Evolutionary conservation across 2,329 filamentous ascomycete genomes (phyloP).

Genomic region (Clonostachys rhizophaga): DNA sequence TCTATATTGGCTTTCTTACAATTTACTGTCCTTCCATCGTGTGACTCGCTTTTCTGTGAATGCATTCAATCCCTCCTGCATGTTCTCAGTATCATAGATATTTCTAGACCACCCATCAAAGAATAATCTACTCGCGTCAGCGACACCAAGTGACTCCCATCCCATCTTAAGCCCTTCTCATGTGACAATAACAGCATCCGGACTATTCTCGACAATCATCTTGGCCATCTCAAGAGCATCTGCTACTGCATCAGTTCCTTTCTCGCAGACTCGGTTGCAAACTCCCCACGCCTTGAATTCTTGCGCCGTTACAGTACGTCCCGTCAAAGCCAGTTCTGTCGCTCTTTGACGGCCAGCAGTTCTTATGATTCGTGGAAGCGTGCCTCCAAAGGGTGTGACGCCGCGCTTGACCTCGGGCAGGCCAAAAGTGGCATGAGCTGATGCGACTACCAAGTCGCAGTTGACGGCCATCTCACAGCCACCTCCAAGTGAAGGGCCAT

Average conservation of each 20-base stretch:
- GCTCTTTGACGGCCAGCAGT: constrained; percentile 38
- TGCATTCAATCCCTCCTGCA: no score
- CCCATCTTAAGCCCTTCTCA: neutral
- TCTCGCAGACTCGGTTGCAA: constrained; percentile 7
- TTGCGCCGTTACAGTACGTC: constrained; percentile 33
- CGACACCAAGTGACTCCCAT: neutral
- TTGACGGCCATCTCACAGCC: constrained; percentile 53
- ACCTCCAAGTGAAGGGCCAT: constrained; percentile 51
- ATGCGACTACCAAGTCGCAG: constrained; percentile 49
- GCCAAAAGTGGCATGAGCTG: constrained; percentile 42
- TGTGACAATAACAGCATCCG: neutral
- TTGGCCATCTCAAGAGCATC: neutral
- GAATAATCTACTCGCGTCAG: no score
- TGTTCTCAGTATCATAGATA: no score
- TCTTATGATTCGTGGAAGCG: constrained; percentile 42
- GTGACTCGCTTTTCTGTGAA: no score
- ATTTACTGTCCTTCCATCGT: no score
- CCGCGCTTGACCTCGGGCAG: constrained; percentile 49
- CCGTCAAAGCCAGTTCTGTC: constrained; percentile 43
- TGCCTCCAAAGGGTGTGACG: constrained; percentile 47
- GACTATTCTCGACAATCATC: neutral
- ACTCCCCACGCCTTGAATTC: constrained; percentile 26
- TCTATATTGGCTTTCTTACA: no score
- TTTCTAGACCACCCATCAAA: no score
- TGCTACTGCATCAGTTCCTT: neutral